Base-by-base conservation (phyloP, 768 basidiomycete species). In the Mycena chlorophos region DNA sequence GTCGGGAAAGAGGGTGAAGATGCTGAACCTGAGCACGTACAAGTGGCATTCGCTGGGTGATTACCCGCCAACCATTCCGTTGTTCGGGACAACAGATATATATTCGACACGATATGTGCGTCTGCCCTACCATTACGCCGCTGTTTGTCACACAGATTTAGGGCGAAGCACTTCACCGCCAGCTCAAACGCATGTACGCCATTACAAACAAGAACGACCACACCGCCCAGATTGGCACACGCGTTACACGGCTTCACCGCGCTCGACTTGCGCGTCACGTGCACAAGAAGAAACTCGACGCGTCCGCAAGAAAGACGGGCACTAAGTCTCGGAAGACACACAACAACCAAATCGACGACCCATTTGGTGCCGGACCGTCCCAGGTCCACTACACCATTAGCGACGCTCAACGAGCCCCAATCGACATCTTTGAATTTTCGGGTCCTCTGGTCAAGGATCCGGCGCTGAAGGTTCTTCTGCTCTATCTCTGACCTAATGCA, bases 21-120 rank as follows among this genome's bases (percentile, higher is more conserved):
- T 6, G 0, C 61, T 69, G 45, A 71, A 68, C 30, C 46, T 68
- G 14, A 49, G 51, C 5, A 72, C 66, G 0, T 71, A 70, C 46
- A 71, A 69, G 51, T 60, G 65, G 26, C 71, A 72, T 40, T 61
- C 62, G 1, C 30, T 69, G 0, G 66, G 67, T 0, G 67, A 72
- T 51, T 68, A 66, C 23, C 30, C 28, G 0, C 3, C 3, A 1
- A 64, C 58, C 1, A 68, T 71, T 22, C 43, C 30, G 3, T 27
- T 49, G 2, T 66, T 67, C 43, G 63, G 69, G 2, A 65, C 69
- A 0, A 66, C 52, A 3, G 70, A 69, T 37, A 65, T 55, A 0
- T 71, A 66, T 52, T 63, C 63, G 3, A 65, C 61, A 0, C 56
- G 60, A 19, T 30, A 52, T 4, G 66, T 69, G 30, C n/a, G 63